Evolutionary conservation across 306 rosid genomes (phyloP).

Genomic region (Quercus variabilis): DNA sequence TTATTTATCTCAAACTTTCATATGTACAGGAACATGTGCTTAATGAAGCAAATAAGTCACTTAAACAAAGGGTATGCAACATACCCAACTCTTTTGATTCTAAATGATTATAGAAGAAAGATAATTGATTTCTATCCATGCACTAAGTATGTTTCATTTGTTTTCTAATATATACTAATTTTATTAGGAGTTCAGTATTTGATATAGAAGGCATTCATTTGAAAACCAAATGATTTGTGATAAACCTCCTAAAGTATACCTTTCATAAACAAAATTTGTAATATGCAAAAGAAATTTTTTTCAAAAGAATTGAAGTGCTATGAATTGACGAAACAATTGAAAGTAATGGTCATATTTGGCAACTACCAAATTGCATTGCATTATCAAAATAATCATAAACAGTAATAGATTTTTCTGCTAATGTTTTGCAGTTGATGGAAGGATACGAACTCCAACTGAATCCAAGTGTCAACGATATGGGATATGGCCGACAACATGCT

Average conservation of each 20-base stretch:
- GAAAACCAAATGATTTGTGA: background rate
- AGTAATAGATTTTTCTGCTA: constrained; percentile 1
- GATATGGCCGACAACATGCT: constrained; percentile 65
- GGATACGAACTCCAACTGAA: constrained; percentile 86
- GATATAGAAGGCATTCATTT: background rate
- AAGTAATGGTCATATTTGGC: background rate
- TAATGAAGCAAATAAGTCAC: constrained; percentile 69
- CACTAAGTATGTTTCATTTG: background rate
- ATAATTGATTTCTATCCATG: background rate
- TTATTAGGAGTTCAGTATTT: background rate
- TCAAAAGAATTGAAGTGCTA: too few species aligned
- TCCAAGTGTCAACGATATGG: constrained; percentile 58
- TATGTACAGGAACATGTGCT: constrained; percentile 68
- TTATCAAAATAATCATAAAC: background rate
- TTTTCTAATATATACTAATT: background rate
- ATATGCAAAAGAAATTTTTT: too few species aligned
- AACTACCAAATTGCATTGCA: background rate
- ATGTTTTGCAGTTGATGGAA: constrained; percentile 60
- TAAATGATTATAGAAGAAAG: background rate
- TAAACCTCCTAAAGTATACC: background rate
- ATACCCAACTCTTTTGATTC: background rate
- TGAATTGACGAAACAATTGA: background rate
- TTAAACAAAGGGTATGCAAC: constrained; percentile 79
- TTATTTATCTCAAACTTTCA: background rate
- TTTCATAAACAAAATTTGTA: background rate